Conservation (phyloP, 768 basidiomycete genomes). For the Scleroderma bovista region DNA sequence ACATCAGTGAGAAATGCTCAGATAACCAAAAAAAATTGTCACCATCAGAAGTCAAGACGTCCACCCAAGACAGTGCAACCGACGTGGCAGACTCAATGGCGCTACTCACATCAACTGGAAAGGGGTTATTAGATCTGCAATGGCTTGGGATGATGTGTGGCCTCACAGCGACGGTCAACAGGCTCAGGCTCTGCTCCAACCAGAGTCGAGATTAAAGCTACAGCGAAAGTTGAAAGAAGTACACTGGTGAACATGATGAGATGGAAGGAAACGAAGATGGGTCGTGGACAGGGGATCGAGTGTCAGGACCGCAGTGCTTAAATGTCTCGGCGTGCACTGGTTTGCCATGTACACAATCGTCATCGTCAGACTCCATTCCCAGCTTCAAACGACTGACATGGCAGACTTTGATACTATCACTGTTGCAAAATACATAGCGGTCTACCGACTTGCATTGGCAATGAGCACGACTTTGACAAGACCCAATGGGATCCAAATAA, state of each 20-base stretch:
- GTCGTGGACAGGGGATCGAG: not conserved
- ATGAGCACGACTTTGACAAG: too few species aligned
- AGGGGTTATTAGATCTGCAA: conserved; percentile 3
- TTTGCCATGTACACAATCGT: too few species aligned
- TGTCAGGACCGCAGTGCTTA: conserved; percentile 2
- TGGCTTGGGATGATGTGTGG: not conserved
- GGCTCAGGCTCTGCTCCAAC: too few species aligned
- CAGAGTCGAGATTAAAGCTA: conserved; percentile 3
- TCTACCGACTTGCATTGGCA: too few species aligned
- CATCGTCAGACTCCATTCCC: too few species aligned
- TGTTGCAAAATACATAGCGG: too few species aligned
- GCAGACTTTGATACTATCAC: too few species aligned
- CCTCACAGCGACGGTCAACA: conserved; percentile 39
- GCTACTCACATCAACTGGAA: conserved; percentile 29
- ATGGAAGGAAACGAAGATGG: conserved; percentile 15
- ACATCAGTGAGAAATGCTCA: not conserved
- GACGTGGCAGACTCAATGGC: conserved; percentile 36
- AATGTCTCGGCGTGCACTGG: too few species aligned
- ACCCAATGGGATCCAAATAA: too few species aligned
- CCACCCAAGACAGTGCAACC: conserved; percentile 19
- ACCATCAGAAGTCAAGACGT: conserved; percentile 23
- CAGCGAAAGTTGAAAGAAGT: conserved; percentile 26
- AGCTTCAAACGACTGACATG: too few species aligned
- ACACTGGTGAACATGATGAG: conserved; percentile 33
- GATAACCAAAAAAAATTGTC: not conserved